These are phyloP conservation scores for Begonia masoniana DNA, from an alignment of 306 rosid genomes.

Conservation along the genomic window DNA sequence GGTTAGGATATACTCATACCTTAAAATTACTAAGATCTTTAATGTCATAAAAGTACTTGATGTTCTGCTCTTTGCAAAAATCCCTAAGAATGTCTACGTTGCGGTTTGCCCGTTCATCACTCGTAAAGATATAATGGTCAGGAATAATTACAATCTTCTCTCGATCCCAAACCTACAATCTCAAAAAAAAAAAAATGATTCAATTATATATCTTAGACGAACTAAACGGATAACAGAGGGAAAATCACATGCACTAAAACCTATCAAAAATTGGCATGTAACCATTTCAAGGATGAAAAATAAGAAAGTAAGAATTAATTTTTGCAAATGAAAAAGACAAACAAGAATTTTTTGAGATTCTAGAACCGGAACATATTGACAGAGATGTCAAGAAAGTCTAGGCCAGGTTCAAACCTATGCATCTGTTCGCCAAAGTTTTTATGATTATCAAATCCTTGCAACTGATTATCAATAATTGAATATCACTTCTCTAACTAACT, in stretches of 20 bases:
- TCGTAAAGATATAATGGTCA: conserved; percentile 88
- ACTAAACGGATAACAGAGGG: no score
- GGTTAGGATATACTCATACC: conserved; percentile 25
- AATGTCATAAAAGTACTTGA: conserved; percentile 93
- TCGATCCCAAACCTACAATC: conserved; percentile 79
- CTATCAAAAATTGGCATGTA: not conserved
- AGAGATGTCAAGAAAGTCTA: no score
- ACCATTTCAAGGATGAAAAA: not conserved
- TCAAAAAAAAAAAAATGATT: not conserved
- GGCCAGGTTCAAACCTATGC: no score
- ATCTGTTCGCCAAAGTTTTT: no score
- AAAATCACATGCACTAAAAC: no score
- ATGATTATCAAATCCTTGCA: no score
- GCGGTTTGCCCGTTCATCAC: conserved; percentile 88
- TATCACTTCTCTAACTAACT: no score
- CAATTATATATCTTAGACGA: not conserved
- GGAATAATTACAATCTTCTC: conserved; percentile 89
- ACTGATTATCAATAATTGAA: no score
- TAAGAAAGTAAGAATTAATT: not conserved
- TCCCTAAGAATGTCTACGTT: conserved; percentile 90
- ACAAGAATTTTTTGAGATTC: no score
- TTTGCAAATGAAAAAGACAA: no score
- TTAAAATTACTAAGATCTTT: conserved; percentile 79
- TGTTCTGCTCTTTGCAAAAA: conserved; percentile 71
- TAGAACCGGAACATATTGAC: no score